These are phyloP conservation scores for Oehlia diaphana DNA, from an alignment of 192 early-diverging fungal genomes.

Conservation along the genomic window DNA sequence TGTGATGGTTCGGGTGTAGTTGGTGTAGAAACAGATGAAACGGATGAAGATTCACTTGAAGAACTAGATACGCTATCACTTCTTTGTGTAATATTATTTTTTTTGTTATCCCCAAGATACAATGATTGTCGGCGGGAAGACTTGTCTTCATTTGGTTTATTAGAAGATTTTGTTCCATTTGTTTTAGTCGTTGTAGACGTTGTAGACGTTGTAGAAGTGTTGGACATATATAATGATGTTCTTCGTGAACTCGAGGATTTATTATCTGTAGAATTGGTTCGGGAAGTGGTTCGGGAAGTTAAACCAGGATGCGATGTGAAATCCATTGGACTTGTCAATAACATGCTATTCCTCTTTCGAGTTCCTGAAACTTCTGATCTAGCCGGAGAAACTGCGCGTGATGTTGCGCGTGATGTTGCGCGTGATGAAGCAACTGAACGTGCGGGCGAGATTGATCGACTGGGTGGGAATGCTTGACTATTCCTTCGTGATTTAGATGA, in stretches of 20 bases:
- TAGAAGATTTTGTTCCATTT: neutral
- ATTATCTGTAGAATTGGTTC: neutral
- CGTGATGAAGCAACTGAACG: neutral
- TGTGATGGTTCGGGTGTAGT: slow-evolving; percentile 19
- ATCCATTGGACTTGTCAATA: neutral
- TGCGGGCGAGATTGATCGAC: neutral
- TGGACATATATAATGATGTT: neutral
- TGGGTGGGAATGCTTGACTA: neutral
- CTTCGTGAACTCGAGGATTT: neutral
- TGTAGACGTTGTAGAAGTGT: neutral
- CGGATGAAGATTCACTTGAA: slow-evolving; percentile 21
- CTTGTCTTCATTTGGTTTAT: neutral
- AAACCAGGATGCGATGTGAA: neutral
- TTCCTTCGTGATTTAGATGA: neutral
- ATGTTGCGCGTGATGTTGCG: neutral
- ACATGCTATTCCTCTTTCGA: neutral
- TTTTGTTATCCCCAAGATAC: neutral
- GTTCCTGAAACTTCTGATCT: neutral
- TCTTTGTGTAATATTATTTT: neutral
- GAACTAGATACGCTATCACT: slow-evolving; percentile 20
- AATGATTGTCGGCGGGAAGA: neutral
- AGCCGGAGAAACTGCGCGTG: neutral
- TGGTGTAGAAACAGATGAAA: slow-evolving; percentile 17
- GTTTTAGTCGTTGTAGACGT: neutral
- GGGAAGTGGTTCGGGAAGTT: neutral